These are phyloP conservation scores for Echinosophora koreensis DNA, from an alignment of 306 rosid species.

Conservation along the genomic window DNA sequence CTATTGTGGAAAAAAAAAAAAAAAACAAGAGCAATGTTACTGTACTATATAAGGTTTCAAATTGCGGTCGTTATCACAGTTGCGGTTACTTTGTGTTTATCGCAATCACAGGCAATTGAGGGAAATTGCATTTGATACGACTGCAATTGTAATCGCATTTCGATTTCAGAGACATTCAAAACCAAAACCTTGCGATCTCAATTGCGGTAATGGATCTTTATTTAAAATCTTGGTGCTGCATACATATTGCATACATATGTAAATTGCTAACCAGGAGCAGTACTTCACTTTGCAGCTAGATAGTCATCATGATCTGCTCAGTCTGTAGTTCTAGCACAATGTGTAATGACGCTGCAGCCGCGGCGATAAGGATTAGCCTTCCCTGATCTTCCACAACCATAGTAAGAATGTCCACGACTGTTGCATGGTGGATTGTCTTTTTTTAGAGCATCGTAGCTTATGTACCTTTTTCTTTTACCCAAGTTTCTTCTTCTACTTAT, in stretches of 20 bases:
- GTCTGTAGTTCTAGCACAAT: slow-evolving; percentile 54
- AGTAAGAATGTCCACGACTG: slow-evolving; percentile 61
- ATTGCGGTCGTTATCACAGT: no score
- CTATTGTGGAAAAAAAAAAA: no score
- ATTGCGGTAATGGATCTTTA: no score
- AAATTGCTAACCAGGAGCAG: not conserved
- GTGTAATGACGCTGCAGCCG: slow-evolving; percentile 60
- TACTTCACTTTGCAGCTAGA: not conserved
- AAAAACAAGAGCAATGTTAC: no score
- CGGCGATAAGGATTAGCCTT: slow-evolving; percentile 60
- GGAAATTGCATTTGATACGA: no score
- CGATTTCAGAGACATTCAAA: no score
- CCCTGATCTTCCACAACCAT: slow-evolving; percentile 46
- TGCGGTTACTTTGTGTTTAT: no score
- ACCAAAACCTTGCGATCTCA: no score
- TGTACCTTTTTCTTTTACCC: slow-evolving; percentile 16
- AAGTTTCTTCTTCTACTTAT: slow-evolving; percentile 46
- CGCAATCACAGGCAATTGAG: no score
- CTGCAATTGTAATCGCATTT: no score
- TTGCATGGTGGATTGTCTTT: slow-evolving; percentile 47
- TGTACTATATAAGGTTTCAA: not conserved
- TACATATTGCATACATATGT: no score
- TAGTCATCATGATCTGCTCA: not conserved
- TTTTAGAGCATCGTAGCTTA: slow-evolving; percentile 58
- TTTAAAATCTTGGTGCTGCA: not conserved